phyloP scores from a whole-genome alignment of 2,329 filamentous ascomycete species.

The Xylaria sp. region DNA sequence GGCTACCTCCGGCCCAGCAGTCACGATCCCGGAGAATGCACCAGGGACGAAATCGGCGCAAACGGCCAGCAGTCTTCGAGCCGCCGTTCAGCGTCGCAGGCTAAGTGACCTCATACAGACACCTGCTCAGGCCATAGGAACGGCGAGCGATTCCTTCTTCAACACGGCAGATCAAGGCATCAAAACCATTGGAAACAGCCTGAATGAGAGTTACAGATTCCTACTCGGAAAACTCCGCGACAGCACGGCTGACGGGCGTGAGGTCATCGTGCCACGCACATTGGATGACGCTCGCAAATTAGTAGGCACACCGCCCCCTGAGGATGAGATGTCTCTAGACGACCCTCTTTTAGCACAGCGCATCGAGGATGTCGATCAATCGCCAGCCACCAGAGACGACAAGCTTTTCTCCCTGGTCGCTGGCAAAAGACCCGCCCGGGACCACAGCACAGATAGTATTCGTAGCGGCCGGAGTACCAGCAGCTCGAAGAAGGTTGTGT shows the following conservation, averaged over 20 bases:
- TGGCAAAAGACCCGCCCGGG: constrained; percentile 69
- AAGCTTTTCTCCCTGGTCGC: constrained; percentile 76
- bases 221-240: constrained; percentile 89
- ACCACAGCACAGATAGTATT: constrained; percentile 80
- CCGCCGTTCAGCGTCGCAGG: constrained; percentile 67
- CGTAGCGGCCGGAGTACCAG: constrained; percentile 71
- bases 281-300: constrained; percentile 92
- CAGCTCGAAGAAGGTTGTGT: constrained; percentile 67
- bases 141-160: constrained; percentile 84
- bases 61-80: constrained; percentile 56
- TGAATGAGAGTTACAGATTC: constrained; percentile 94
- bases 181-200: constrained; percentile 88
- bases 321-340: constrained; percentile 69
- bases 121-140: constrained; percentile 81
- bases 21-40: constrained; percentile 47
- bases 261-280: constrained; percentile 80
- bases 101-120: constrained; percentile 88
- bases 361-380: constrained; percentile 51
- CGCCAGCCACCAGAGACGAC: constrained; percentile 60
- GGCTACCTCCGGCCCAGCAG: constrained; percentile 46
- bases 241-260: constrained; percentile 60
- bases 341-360: constrained; percentile 64
- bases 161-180: constrained; percentile 90
- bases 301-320: constrained; percentile 75
- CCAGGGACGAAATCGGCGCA: constrained; percentile 49